Base-by-base conservation (phyloP, 805 yeast genomes). In the Kuraishia piskuri region DNA sequence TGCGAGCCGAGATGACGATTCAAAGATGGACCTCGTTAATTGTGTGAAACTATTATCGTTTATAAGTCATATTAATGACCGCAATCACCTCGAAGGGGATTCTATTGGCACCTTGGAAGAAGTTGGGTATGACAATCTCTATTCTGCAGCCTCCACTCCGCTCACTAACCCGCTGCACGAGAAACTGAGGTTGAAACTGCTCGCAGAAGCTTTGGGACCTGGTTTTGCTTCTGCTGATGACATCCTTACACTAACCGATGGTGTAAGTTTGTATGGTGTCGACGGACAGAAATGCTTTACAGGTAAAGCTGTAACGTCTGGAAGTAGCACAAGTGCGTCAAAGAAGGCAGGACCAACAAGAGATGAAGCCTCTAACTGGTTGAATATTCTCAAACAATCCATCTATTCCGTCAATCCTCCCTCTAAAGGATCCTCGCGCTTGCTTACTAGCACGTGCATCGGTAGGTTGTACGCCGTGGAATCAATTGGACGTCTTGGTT, bases 401-500 rank as follows among this genome's bases (percentile, higher is more conserved):
- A 12, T 45, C 47, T 17, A 19, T 3, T 20, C 47, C 5, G 46
- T 7, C 46, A 40, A 17, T 7, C n/a, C 21, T n/a, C 5, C 47
- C 23, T 3, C 40, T 10, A n/a, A 31, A 10, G 17, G 40, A n/a
- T 14, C 8, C 14, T 31, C 40, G 10, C 48, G 17, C n/a, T 22
- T 19, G 5, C 44, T 49, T 17, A 22, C 19, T 25, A 22, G 44
- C 20, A 49, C 44, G 12, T 53, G 51, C 20, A 56, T 64, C 12
- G 61, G 59, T 2, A 62, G 61, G 50, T 53, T 61, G 8, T 62
- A 63, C 51, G 45, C 73, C 3, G 61, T 77, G 10, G 68, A 74
- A 12, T 66, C 77, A 1, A 53, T 79, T 24, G 75, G 78, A 8
- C 61, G 68, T 48, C 69, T 71, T 50, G 71, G 78, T 3, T 49